phyloP scores from a whole-genome alignment of 805 yeast genomes.

The Myxozyma nipponensis region DNA sequence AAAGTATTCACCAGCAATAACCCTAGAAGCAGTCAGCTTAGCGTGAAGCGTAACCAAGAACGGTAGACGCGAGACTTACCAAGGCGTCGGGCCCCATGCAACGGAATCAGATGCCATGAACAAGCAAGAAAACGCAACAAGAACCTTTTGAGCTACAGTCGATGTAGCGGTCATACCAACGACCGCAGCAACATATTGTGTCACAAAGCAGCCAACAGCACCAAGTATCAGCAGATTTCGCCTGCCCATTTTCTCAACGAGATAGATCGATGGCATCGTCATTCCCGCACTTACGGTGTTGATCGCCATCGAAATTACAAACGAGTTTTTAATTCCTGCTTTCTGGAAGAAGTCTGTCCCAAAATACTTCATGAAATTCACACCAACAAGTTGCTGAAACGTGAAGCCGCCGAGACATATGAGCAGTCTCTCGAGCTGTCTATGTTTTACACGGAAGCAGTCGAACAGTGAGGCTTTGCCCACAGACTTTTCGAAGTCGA shows the following conservation, averaged over 20 bases:
- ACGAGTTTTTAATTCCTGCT: constrained; percentile 63
- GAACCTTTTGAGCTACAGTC: background rate
- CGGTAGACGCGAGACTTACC: no score
- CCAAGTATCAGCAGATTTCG: constrained; percentile 67
- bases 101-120: constrained; percentile 76
- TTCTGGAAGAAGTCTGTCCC: constrained; percentile 74
- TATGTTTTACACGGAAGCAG: constrained; percentile 36
- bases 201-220: constrained; percentile 65
- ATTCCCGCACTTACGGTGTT: constrained; percentile 76
- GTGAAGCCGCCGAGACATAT: constrained; percentile 71
- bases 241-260: constrained; percentile 78
- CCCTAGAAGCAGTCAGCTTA: no score
- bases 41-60: no score
- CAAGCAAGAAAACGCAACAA: constrained; percentile 47
- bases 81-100: constrained; percentile 78
- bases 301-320: constrained; percentile 70
- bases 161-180: constrained; percentile 44
- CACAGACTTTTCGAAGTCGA: constrained; percentile 43
- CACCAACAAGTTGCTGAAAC: constrained; percentile 88
- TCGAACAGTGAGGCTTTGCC: constrained; percentile 17
- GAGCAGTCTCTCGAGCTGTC: constrained; percentile 39
- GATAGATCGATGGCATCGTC: constrained; percentile 76
- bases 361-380: constrained; percentile 84
- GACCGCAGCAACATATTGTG: constrained; percentile 65
- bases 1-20: constrained; percentile 22